Conservation (phyloP, 2,329 filamentous ascomycete species). For the Scytalidium sp. region DNA sequence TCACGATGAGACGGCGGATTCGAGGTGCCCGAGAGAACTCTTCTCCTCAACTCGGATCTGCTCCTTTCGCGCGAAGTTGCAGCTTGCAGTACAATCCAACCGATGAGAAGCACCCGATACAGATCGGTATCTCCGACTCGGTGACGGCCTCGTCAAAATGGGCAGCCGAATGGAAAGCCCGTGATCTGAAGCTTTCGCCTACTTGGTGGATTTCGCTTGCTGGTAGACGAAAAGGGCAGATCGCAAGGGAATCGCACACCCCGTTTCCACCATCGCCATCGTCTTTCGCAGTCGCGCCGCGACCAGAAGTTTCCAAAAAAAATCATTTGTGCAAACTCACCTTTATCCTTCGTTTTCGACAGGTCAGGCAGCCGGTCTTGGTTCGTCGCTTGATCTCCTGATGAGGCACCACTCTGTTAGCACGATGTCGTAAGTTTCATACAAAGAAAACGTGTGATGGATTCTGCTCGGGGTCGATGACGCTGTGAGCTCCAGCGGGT, state of each 20-base stretch:
- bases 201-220: slow-evolving; percentile 33
- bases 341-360: slow-evolving; percentile 69
- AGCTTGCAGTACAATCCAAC: not conserved
- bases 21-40: too few relatives aligned
- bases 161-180: not conserved
- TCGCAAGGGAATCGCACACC: slow-evolving; percentile 24
- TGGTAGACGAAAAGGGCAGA: slow-evolving; percentile 29
- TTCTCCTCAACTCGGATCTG: not conserved
- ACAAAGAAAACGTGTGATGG: too few relatives aligned
- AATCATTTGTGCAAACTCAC: slow-evolving; percentile 43
- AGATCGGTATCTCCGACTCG: not conserved
- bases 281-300: slow-evolving; percentile 1
- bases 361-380: slow-evolving; percentile 69
- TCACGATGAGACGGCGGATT: too few relatives aligned
- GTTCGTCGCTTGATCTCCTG: slow-evolving; percentile 73
- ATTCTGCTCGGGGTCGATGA: too few relatives aligned
- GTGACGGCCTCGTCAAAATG: not conserved
- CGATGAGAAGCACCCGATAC: not conserved
- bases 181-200: slow-evolving; percentile 23
- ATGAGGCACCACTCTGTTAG: slow-evolving; percentile 18
- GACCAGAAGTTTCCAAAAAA: slow-evolving; percentile 11
- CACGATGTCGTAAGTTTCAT: too few relatives aligned
- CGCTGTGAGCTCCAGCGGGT: slow-evolving; percentile 12
- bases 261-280: slow-evolving; percentile 7
- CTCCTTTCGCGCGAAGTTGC: not conserved